Evolutionary conservation across 2,329 filamentous ascomycete species (phyloP).

Genomic region (Cladosporium sp.): DNA sequence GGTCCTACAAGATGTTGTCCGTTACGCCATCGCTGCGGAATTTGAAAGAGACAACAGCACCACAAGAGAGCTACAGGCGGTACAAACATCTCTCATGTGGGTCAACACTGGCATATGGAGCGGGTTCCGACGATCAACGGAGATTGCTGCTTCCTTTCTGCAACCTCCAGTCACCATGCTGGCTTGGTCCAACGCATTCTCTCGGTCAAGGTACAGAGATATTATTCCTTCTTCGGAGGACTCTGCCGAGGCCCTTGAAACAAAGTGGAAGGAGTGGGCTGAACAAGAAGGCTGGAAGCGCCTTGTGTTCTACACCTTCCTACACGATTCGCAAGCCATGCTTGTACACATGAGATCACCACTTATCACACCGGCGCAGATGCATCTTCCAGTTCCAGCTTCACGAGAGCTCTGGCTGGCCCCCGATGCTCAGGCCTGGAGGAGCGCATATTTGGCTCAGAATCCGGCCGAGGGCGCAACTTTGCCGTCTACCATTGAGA

Average conservation of each 20-base stretch:
- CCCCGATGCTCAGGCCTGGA: constrained; percentile 58
- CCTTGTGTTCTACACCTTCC: constrained; percentile 59
- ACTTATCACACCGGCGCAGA: constrained; percentile 61
- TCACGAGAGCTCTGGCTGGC: constrained; percentile 61
- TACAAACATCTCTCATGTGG: constrained; percentile 45
- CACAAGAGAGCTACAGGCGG: constrained; percentile 45
- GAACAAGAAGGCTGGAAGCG: constrained; percentile 61
- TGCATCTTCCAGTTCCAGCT: constrained; percentile 60
- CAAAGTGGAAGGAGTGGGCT: constrained; percentile 62
- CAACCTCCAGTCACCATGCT: constrained; percentile 50
- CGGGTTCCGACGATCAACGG: constrained; percentile 52
- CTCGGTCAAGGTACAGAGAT: constrained; percentile 23
- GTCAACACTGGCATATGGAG: constrained; percentile 54
- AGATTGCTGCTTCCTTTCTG: constrained; percentile 52
- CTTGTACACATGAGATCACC: constrained; percentile 60
- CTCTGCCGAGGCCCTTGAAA: constrained; percentile 51
- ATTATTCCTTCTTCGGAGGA: constrained; percentile 49
- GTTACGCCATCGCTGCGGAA: constrained; percentile 30
- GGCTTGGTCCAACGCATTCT: constrained; percentile 23
- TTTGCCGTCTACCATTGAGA: constrained; percentile 48
- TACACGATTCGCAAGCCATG: constrained; percentile 61
- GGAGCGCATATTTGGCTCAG: constrained; percentile 47
- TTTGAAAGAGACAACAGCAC: constrained; percentile 45
- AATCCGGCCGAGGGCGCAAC: constrained; percentile 26
- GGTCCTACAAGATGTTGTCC: constrained; percentile 43